phyloP scores from a whole-genome alignment of 2,329 filamentous ascomycete genomes.

The Neofusicoccum parvum region DNA sequence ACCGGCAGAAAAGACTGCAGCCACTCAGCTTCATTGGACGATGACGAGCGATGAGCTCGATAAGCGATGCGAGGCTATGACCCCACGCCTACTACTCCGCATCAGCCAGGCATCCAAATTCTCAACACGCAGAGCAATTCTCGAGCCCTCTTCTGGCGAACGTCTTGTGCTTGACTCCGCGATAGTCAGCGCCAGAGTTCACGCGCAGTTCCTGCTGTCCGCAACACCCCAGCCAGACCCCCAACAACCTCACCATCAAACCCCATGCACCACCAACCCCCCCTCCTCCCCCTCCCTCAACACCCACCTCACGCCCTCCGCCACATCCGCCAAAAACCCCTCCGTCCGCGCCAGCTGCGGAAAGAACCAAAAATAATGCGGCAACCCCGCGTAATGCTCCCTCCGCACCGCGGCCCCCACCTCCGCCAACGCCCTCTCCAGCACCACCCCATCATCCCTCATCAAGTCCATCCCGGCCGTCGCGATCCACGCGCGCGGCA shows the following conservation, averaged over 20 bases:
- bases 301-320: neutral
- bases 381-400: constrained; percentile 32
- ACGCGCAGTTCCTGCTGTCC: too few relatives aligned
- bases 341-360: neutral
- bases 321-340: neutral
- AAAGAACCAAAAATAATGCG: constrained; percentile 37
- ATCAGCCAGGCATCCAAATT: too few relatives aligned
- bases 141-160: too few relatives aligned
- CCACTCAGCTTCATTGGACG: too few relatives aligned
- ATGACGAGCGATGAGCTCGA: too few relatives aligned
- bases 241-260: neutral
- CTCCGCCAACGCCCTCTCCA: constrained; percentile 32
- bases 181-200: too few relatives aligned
- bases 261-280: neutral
- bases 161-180: too few relatives aligned
- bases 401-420: constrained; percentile 29
- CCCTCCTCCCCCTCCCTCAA: neutral
- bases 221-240: too few relatives aligned
- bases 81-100: too few relatives aligned
- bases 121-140: too few relatives aligned
- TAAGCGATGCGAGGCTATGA: too few relatives aligned
- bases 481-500: constrained; percentile 26
- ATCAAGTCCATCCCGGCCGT: constrained; percentile 30
- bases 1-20: too few relatives aligned
- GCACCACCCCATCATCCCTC: constrained; percentile 33